Percentiles rank a stretch among this genome's conserved stretches.
These are phyloP conservation scores for Madurella mycetomatis DNA, from an alignment of 2,329 filamentous ascomycete species.

Conservation along the genomic window DNA sequence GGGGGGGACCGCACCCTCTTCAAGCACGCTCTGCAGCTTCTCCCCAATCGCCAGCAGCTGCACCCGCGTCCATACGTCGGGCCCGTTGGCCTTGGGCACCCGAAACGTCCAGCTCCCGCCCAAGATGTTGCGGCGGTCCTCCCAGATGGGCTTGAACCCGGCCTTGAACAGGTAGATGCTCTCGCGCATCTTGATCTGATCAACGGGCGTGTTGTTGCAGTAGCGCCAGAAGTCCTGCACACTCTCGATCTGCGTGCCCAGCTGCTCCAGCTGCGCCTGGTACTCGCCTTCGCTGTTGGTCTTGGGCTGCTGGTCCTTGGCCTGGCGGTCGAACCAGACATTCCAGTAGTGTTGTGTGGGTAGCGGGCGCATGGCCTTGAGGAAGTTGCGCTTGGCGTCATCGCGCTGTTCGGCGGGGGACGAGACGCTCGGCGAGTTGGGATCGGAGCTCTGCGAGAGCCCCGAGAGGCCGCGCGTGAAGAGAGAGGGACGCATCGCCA, in stretches of 20 bases:
- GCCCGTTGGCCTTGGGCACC: conserved; percentile 68
- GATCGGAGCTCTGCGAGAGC: conserved; percentile 55
- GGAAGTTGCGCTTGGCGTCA: conserved; percentile 78
- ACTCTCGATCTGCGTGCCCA: conserved; percentile 65
- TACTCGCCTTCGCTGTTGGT: conserved; percentile 37
- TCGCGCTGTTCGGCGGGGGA: conserved; percentile 71
- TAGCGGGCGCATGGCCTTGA: conserved; percentile 67
- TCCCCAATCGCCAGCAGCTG: conserved; percentile 80
- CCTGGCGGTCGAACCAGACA: conserved; percentile 62
- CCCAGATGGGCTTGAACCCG: conserved; percentile 73
- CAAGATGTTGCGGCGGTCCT: conserved; percentile 78
- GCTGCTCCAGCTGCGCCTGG: conserved; percentile 55
- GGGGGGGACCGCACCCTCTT: conserved; percentile 51
- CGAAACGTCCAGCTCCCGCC: conserved; percentile 93
- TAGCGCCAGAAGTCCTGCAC: conserved; percentile 83
- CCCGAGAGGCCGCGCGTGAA: conserved; percentile 61
- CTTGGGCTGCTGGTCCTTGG: conserved; percentile 37
- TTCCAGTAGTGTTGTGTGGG: conserved; percentile 78
- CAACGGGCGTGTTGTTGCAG: conserved; percentile 75
- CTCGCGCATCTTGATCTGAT: conserved; percentile 71
- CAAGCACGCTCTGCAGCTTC: conserved; percentile 68
- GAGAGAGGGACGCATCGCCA: conserved; percentile 54
- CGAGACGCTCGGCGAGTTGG: conserved; percentile 55
- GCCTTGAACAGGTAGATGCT: conserved; percentile 76
- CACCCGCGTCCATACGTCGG: conserved; percentile 76